Evolutionary conservation across 768 basidiomycete genomes (phyloP).

Genomic region (Collybiopsis luxurians): DNA sequence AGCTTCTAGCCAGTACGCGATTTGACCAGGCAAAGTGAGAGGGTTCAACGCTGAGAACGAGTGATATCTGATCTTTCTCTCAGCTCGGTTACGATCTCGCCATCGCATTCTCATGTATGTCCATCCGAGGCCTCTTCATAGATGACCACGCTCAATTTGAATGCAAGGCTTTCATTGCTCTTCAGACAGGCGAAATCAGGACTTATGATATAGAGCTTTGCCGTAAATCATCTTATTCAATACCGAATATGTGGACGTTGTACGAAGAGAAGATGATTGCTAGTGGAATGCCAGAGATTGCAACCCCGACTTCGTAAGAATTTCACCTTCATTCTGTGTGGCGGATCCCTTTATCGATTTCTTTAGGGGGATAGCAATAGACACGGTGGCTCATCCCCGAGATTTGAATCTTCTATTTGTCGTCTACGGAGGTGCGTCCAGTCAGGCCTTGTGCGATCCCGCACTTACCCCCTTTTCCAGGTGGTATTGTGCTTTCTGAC

Average conservation of each 20-base stretch:
- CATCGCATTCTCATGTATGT: conserved; percentile 71
- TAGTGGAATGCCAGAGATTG: conserved; percentile 35
- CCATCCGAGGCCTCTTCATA: too few species aligned
- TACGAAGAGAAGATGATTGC: conserved; percentile 58
- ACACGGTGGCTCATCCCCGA: conserved; percentile 66
- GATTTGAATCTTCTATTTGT: conserved; percentile 71
- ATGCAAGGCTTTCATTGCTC: conserved; percentile 43
- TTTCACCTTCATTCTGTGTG: background rate
- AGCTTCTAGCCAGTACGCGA: conserved; percentile 43
- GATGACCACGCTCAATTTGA: background rate
- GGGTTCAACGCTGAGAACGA: background rate
- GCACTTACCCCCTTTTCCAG: conserved; percentile 28
- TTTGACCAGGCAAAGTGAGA: conserved; percentile 49
- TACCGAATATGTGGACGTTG: conserved; percentile 74
- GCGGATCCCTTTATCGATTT: conserved; percentile 9
- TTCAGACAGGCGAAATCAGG: conserved; percentile 56
- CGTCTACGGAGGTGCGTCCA: conserved; percentile 64
- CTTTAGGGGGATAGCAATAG: conserved; percentile 50
- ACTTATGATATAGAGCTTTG: conserved; percentile 76
- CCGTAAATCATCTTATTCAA: conserved; percentile 60
- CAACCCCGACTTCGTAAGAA: conserved; percentile 32
- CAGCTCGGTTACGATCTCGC: conserved; percentile 62
- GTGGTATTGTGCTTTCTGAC: conserved; percentile 59
- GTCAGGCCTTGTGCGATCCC: background rate
- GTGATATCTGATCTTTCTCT: background rate